Evolutionary conservation across 78 protist genomes (phyloP), one percentile per base, ranked within the genome.

Genomic region (Emiliania huxleyi): DNA sequence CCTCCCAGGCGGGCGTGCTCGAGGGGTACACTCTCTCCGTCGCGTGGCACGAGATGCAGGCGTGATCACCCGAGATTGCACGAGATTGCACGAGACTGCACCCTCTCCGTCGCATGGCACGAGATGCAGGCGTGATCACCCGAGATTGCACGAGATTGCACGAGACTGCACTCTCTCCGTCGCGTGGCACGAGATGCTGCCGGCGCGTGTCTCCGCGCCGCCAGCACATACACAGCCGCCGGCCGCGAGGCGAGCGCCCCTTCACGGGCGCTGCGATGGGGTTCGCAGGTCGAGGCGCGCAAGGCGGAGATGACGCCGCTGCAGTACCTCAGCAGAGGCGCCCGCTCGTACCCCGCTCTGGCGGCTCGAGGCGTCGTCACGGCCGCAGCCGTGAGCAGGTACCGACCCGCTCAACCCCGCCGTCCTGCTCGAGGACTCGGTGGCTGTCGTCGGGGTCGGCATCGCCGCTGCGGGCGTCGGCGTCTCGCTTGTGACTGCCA

Each of bases 351-450:
- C n/a, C n/a, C n/a, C n/a, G n/a, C n/a, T n/a, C n/a, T n/a, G n/a
- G n/a, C n/a, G n/a, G n/a, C n/a, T n/a, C n/a, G n/a, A n/a, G n/a
- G n/a, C n/a, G n/a, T n/a, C n/a, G n/a, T n/a, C n/a, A n/a, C n/a
- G n/a, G n/a, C n/a, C n/a, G n/a, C n/a, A n/a, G n/a, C n/a, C n/a
- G 15, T 52, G 29, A 52, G 29, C 29, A 52, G 91, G 91, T 15
- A 11, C 95, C 12, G 95, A 94, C n/a, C 93, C 95, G n/a, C 91
- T 49, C 33, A 87, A 90, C 48, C 90, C 56, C 42, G 95, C 91
- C 2, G 95, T 94, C 37, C 75, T 94, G n/a, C 56, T 91, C 73
- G 95, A 94, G 79, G 95, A 94, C 71, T 79, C 71, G 33, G 95
- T 75, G 15, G 95, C 95, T 1, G 79, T 94, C 19, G 52, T 21